A percentile compares a stretch with the other conserved stretches of the same genome.
Conservation (phyloP, 139 green algal species). For the Chlorella sp. region DNA sequence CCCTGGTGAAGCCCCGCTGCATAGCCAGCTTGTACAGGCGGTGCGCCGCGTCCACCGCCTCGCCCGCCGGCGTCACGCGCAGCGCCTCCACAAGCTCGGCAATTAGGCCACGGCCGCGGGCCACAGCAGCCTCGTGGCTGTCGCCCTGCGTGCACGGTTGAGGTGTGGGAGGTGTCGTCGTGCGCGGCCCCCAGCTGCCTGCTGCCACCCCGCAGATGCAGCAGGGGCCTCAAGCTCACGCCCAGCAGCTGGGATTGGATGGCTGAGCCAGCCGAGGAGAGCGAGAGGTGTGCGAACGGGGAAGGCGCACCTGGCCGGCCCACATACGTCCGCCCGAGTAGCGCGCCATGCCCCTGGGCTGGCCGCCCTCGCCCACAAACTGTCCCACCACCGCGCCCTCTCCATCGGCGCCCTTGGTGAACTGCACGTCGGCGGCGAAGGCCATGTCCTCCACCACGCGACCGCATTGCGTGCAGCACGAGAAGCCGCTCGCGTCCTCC, state of each 20-base stretch:
- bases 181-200: too few species aligned
- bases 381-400: slow-evolving; percentile 70
- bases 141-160: slow-evolving; percentile 41
- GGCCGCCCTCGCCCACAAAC: slow-evolving; percentile 68
- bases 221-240: too few species aligned
- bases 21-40: slow-evolving; percentile 83
- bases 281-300: too few species aligned
- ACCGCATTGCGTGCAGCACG: slow-evolving; percentile 80
- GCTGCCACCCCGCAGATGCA: too few species aligned
- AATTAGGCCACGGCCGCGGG: slow-evolving; percentile 73
- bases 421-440: slow-evolving; percentile 81
- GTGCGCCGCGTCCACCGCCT: slow-evolving; percentile 63
- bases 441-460: slow-evolving; percentile 84
- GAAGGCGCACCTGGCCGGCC: slow-evolving; percentile 44
- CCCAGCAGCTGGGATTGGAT: too few species aligned
- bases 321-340: slow-evolving; percentile 70
- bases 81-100: slow-evolving; percentile 73
- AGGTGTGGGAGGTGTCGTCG: too few species aligned
- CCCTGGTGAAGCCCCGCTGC: slow-evolving; percentile 88
- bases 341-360: slow-evolving; percentile 47
- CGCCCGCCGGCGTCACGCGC: slow-evolving; percentile 65
- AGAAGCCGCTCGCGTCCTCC: slow-evolving; percentile 75
- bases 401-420: slow-evolving; percentile 76
- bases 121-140: slow-evolving; percentile 74
- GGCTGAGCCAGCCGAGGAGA: too few species aligned